phyloP scores from a whole-genome alignment of 1,284 basidiomycete genomes.

The Pyrrhoderma noxium region DNA sequence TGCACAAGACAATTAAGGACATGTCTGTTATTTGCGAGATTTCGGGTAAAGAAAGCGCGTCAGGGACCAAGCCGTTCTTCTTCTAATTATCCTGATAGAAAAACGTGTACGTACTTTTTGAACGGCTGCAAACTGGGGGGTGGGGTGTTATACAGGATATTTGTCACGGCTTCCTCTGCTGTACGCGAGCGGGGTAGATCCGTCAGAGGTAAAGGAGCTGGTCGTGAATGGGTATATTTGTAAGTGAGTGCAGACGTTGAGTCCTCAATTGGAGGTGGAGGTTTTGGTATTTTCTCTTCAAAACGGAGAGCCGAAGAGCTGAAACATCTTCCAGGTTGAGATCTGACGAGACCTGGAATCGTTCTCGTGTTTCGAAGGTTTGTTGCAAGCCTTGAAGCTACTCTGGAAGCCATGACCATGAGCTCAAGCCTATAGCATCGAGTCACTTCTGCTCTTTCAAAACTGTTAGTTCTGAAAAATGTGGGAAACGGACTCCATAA shows the following conservation, averaged over 20 bases:
- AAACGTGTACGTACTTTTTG: conserved; percentile 70
- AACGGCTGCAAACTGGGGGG: conserved; percentile 89
- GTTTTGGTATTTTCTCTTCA: conserved; percentile 31
- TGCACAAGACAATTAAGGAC: conserved; percentile 98
- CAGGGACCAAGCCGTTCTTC: conserved; percentile 7
- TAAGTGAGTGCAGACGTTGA: conserved; percentile 94
- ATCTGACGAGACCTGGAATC: neutral
- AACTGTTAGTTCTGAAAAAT: too few species aligned
- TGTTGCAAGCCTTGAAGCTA: too few species aligned
- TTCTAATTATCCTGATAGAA: neutral
- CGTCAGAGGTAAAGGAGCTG: conserved; percentile 70
- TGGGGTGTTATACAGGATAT: conserved; percentile 94
- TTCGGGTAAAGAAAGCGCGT: conserved; percentile 1
- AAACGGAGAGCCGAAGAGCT: conserved; percentile 1
- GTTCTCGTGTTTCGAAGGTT: too few species aligned
- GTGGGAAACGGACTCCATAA: too few species aligned
- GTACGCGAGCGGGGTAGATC: conserved; percentile 69
- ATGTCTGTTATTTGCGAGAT: conserved; percentile 51
- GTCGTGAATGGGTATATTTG: conserved; percentile 70
- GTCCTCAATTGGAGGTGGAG: conserved; percentile 73
- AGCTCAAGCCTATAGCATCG: too few species aligned
- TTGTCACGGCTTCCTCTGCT: conserved; percentile 92
- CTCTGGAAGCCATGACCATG: too few species aligned
- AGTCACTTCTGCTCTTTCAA: too few species aligned
- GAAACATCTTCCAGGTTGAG: conserved; percentile 1